These are phyloP conservation scores for Carex sylvatica DNA, from an alignment of 202 grass and related monocot genomes.

Conservation along the genomic window DNA sequence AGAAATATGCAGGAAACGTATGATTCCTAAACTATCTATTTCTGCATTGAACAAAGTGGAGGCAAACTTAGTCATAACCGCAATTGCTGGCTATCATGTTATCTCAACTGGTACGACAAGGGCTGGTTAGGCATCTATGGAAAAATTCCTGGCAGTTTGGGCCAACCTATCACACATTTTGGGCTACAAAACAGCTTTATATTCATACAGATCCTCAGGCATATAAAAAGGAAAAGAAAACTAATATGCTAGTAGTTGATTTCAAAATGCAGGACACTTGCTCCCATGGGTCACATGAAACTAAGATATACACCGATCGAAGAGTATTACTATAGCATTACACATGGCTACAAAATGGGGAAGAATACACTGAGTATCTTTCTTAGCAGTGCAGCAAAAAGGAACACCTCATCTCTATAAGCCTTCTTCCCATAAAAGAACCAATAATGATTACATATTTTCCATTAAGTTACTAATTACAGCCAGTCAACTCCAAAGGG, in stretches of 20 bases:
- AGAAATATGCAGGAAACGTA: background rate
- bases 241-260: background rate
- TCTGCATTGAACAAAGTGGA: background rate
- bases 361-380: background rate
- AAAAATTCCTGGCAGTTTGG: background rate
- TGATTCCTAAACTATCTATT: background rate
- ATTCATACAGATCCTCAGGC: background rate
- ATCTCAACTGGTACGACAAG: background rate
- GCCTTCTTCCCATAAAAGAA: conserved; percentile 5
- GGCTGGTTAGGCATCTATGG: background rate
- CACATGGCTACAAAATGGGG: conserved; percentile 15
- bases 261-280: background rate
- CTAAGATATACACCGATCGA: background rate
- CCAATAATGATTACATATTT: conserved; percentile 14
- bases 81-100: background rate
- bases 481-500: conserved; percentile 1
- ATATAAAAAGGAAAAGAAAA: too few relatives aligned
- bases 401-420: background rate
- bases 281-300: background rate
- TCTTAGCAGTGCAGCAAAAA: conserved; percentile 14
- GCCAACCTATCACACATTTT: background rate
- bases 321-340: background rate
- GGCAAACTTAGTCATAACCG: background rate
- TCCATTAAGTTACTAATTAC: conserved; percentile 10
- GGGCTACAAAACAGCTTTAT: background rate